A percentile compares a stretch with the other conserved stretches of the same genome.
Evolutionary conservation across 192 early-diverging fungal genomes (phyloP).

Genomic region (Entomortierella beljakovae): DNA sequence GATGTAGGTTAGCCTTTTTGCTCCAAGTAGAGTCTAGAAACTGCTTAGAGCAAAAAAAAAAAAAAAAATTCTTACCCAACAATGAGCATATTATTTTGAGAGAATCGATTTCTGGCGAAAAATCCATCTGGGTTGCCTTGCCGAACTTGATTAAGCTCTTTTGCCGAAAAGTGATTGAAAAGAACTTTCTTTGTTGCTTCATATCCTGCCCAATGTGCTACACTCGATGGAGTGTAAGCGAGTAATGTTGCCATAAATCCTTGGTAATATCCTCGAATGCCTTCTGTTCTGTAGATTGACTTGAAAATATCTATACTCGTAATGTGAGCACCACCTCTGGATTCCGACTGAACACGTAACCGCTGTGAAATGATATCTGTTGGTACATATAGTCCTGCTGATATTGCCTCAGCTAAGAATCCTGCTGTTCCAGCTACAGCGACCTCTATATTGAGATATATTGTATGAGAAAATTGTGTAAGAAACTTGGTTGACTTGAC

Average conservation of each 20-base stretch:
- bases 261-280: slow-evolving; percentile 47
- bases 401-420: slow-evolving; percentile 42
- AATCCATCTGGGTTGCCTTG: slow-evolving; percentile 28
- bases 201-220: slow-evolving; percentile 49
- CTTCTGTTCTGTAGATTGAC: slow-evolving; percentile 46
- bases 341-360: slow-evolving; percentile 46
- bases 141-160: slow-evolving; percentile 21
- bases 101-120: slow-evolving; percentile 32
- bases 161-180: slow-evolving; percentile 28
- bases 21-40: too few species aligned
- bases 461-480: too few species aligned
- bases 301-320: slow-evolving; percentile 49
- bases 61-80: slow-evolving; percentile 26
- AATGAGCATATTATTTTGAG: slow-evolving; percentile 39
- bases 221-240: slow-evolving; percentile 34
- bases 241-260: slow-evolving; percentile 43
- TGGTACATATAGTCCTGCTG: slow-evolving; percentile 39
- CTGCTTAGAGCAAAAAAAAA: background rate
- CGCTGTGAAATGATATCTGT: slow-evolving; percentile 52
- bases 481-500: too few species aligned
- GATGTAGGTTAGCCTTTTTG: background rate
- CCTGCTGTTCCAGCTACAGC: slow-evolving; percentile 50
- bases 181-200: slow-evolving; percentile 40
- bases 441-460: slow-evolving; percentile 20
- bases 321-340: slow-evolving; percentile 30